phyloP scores from a whole-genome alignment of 352 stramenopile genomes.

The Ophiocytium majus region DNA sequence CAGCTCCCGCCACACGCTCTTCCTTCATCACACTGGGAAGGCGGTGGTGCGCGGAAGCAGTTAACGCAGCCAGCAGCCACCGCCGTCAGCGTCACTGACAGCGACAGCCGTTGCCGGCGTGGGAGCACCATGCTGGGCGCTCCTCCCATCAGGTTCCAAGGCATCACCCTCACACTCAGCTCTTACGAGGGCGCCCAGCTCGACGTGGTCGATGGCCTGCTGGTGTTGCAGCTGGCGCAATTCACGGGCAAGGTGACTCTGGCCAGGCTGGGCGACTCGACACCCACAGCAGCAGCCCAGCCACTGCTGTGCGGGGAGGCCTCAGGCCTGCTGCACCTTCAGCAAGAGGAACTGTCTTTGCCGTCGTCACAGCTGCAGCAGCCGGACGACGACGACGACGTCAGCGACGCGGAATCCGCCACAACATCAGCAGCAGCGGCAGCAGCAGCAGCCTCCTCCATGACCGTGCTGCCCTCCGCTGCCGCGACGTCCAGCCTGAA shows the following conservation, averaged over 20 bases:
- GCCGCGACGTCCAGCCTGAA: no score
- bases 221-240: not conserved
- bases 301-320: not conserved
- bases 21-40: no score
- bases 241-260: not conserved
- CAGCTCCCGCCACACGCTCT: no score
- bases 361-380: not conserved
- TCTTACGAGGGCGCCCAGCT: constrained; percentile 34
- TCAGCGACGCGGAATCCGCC: no score
- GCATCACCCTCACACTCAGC: constrained; percentile 41
- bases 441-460: no score
- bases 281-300: not conserved
- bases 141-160: constrained; percentile 48
- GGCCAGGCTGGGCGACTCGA: not conserved
- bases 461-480: no score
- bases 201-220: constrained; percentile 25
- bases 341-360: not conserved
- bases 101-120: no score
- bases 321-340: not conserved
- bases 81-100: no score
- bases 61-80: no score
- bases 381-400: not conserved
- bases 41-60: no score
- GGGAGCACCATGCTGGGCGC: no score
- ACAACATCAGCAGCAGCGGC: no score